Conservation (phyloP, 2,329 filamentous ascomycete genomes). For the Alternaria ethzedia region DNA sequence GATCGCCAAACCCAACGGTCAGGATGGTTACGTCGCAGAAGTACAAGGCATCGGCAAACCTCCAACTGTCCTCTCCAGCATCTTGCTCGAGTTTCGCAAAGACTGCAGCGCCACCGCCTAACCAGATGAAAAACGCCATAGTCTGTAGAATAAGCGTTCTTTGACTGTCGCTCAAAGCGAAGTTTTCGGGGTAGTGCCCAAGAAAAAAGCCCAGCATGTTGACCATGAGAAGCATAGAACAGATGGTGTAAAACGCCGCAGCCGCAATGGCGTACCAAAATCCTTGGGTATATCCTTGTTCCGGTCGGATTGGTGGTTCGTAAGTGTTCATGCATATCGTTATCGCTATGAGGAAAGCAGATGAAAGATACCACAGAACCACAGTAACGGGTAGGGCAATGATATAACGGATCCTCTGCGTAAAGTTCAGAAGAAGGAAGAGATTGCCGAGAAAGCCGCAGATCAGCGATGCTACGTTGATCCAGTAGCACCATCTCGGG, state of each 20-base stretch:
- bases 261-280: conserved; percentile 88
- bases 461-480: conserved; percentile 79
- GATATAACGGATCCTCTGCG: conserved; percentile 76
- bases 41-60: conserved; percentile 72
- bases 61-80: conserved; percentile 61
- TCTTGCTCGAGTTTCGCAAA: conserved; percentile 71
- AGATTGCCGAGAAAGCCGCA: conserved; percentile 80
- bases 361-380: conserved; percentile 73
- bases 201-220: conserved; percentile 80
- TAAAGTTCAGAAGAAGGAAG: conserved; percentile 87
- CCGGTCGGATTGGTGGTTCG: conserved; percentile 54
- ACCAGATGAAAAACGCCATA: conserved; percentile 81
- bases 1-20: conserved; percentile 57
- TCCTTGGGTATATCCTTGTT: conserved; percentile 74
- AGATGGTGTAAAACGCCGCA: conserved; percentile 78
- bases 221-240: conserved; percentile 75
- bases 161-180: conserved; percentile 78
- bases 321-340: conserved; percentile 71
- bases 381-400: conserved; percentile 86
- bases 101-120: conserved; percentile 76
- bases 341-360: conserved; percentile 68
- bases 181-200: conserved; percentile 79
- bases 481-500: conserved; percentile 73
- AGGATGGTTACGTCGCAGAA: conserved; percentile 53
- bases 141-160: conserved; percentile 90